These are phyloP conservation scores for Kodamaea kakaduensis DNA, from an alignment of 805 yeast genomes.

Conservation along the genomic window DNA sequence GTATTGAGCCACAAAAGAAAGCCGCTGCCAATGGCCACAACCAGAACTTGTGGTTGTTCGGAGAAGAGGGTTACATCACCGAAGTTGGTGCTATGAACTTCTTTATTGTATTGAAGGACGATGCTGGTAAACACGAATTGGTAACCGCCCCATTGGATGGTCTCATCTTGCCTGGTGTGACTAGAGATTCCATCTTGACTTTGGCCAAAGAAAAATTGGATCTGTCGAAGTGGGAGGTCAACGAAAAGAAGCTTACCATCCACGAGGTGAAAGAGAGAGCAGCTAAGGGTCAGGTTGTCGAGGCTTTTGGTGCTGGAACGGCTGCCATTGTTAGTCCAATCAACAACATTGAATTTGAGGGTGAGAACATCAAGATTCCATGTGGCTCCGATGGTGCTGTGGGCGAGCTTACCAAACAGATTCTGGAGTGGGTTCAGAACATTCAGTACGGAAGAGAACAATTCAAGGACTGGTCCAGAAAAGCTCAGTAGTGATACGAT, in stretches of 20 bases:
- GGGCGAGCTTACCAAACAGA: conserved; percentile 72
- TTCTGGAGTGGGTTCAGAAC: conserved; percentile 80
- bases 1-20: conserved; percentile 82
- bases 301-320: conserved; percentile 96
- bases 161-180: conserved; percentile 93
- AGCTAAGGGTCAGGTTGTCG: conserved; percentile 74
- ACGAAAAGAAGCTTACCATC: conserved; percentile 81
- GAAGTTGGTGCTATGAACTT: conserved; percentile 98
- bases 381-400: conserved; percentile 65
- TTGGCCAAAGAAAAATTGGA: conserved; percentile 74
- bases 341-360: conserved; percentile 77
- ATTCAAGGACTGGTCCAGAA: conserved; percentile 51
- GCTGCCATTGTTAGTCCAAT: conserved; percentile 97
- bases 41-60: conserved; percentile 95
- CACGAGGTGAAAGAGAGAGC: conserved; percentile 76
- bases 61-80: conserved; percentile 78
- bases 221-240: conserved; percentile 71
- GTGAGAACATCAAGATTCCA: conserved; percentile 71
- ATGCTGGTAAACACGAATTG: conserved; percentile 84
- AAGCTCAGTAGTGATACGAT: conserved; percentile 20
- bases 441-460: conserved; percentile 86
- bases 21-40: conserved; percentile 90
- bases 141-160: conserved; percentile 97
- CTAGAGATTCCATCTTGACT: conserved; percentile 83
- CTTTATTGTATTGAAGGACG: conserved; percentile 75